phyloP scores from a whole-genome alignment of 345 rosid species.

The Citrus reticulata region DNA sequence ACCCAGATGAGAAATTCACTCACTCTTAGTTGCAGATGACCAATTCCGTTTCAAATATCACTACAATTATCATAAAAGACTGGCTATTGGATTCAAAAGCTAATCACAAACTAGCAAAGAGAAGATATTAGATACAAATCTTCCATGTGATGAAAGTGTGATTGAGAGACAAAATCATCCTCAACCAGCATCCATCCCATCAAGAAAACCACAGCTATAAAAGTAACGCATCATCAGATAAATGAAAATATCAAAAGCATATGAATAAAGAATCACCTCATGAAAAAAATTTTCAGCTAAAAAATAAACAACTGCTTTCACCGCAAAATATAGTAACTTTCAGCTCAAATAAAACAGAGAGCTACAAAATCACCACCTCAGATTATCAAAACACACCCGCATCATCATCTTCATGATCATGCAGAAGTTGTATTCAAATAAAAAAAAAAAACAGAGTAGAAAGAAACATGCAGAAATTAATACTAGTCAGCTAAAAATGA shows the following conservation, averaged over 20 bases:
- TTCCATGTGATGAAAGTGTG: not conserved
- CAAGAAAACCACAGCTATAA: not conserved
- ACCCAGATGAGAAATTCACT: not conserved
- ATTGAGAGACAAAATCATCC: not conserved
- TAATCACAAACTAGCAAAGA: not conserved
- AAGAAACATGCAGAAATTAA: not conserved
- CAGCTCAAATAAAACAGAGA: not conserved
- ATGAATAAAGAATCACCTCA: not conserved
- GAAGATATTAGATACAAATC: not conserved
- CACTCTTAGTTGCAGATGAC: not conserved
- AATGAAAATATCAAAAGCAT: not conserved
- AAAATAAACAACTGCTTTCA: not conserved
- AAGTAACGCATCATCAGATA: not conserved
- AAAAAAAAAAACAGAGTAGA: not conserved
- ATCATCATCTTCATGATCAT: not conserved
- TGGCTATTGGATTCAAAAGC: not conserved
- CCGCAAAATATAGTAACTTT: not conserved
- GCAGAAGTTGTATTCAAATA: not conserved
- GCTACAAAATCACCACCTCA: not conserved
- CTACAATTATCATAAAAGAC: not conserved
- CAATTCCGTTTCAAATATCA: not conserved
- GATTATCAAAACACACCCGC: not conserved
- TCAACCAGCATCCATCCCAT: not conserved
- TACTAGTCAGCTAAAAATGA: not conserved
- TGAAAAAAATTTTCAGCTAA: not conserved